Evolutionary conservation across 495 filamentous ascomycete species (phyloP), one percentile per base, ranked within the genome.

Genomic region (Bombardia bombarda): DNA sequence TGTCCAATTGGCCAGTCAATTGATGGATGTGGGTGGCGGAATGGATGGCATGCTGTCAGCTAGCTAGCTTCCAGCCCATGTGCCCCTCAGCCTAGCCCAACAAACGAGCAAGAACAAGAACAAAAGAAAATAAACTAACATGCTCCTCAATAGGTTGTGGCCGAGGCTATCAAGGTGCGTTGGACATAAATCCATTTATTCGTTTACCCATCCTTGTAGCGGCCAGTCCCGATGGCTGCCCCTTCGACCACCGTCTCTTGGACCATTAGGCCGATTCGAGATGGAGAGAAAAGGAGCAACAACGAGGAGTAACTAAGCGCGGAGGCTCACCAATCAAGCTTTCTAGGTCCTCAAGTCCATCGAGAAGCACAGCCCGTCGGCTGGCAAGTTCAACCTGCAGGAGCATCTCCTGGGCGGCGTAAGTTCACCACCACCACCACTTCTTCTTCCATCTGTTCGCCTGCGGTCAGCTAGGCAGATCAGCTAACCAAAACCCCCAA

Each of bases 381-480:
- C 84, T 33, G 69, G 67, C 55, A 75, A 80, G 51, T 95, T 98
- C 70, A 84, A 97, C 61, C 83, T 96, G 52, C 78, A 96, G 64
- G 80, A 95, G 40, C 90, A 96, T 54, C 75, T 95, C 43, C 72
- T 98, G 32, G 92, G 92, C 48, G 92, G 92, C 56, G 92, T 96
- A 78, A 65, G 87, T 80, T 49, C 12, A 17, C 31, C 13, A 25
- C 26, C 28, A 34, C 46, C 34, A 19, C 36, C 39, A 19, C 32
- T 33, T 7, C 14, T 21, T 38, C n/a, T 36, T 24, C 39, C 4
- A 36, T 19, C 25, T 43, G 32, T 32, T 19, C 7, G 14, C 6
- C 31, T 32, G 7, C 13, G 8, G 10, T 14, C 13, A 16, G 4
- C 31, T 13, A 4, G 10, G 24, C 5, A 5, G 24, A 26, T 26